Base-by-base conservation (phyloP, 257 asterid species). In the Forsythia viridissima region DNA sequence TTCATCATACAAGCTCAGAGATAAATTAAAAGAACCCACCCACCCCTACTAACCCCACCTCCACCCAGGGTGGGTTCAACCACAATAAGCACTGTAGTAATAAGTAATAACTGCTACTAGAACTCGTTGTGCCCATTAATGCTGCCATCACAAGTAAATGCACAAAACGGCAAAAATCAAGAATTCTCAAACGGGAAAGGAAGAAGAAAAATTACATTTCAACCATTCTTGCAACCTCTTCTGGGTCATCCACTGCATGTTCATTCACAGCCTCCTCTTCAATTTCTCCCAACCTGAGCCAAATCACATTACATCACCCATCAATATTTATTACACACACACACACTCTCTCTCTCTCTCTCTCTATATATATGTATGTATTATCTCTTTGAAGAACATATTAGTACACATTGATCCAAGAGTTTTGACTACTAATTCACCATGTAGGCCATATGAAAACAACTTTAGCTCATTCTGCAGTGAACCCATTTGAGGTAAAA, bases 221-320 rank as follows among this genome's bases (percentile, higher is more conserved):
- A 85, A 94, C 98, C 94, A 92, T 88, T 81, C 92, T 81, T 59
- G 89, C 97, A 83, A 92, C 90, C 84, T 86, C 93, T 82, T 92
- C 97, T 43, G 98, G 98, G 82, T 94, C 91, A 77, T 81, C 92
- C 81, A 94, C 94, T 18, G 98, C 96, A 81, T 91, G 96, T 76
- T 84, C 90, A 85, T 80, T 90, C 84, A 88, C 81, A 72, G 82
- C 87, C 73, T 79, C 90, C 79, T 90, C 90, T 75, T 89, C 92
- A 83, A 80, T 78, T 76, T 89, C 88, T 78, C 78, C 90, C 91
- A 85, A 79, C 88, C 98, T 94, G 87, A 74, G 79, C 79, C 76
- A 80, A 71, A 57, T 69, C 48, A 71, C 2, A 63, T 63, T 30
- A 21, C 70, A 11, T 24, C 15, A 69, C 37, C 73, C 79, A 68